These are phyloP conservation scores for Cladophialophora psammophila DNA, from an alignment of 2,329 filamentous ascomycete species.

Conservation along the genomic window DNA sequence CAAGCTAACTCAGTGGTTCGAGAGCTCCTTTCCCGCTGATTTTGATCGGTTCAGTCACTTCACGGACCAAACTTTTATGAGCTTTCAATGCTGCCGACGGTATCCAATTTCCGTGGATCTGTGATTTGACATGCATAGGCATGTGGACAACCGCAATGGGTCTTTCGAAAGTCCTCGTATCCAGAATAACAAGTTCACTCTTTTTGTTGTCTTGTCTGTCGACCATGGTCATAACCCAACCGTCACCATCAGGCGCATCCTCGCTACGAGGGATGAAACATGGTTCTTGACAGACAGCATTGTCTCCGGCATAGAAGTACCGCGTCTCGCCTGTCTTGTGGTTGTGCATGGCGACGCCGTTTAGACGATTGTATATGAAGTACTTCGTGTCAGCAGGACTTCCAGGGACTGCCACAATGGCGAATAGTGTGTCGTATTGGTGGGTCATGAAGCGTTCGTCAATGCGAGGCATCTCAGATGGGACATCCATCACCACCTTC, in stretches of 20 bases:
- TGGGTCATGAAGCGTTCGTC: slow-evolving; percentile 29
- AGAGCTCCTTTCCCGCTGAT: too few species aligned
- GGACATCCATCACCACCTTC: slow-evolving; percentile 18
- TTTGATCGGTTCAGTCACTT: too few species aligned
- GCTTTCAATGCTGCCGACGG: too few species aligned
- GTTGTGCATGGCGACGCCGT: slow-evolving; percentile 24
- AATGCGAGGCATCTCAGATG: slow-evolving; percentile 26
- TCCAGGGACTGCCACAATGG: slow-evolving; percentile 20
- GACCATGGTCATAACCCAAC: slow-evolving; percentile 24
- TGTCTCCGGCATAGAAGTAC: slow-evolving; percentile 24
- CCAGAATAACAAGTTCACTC: slow-evolving; percentile 44
- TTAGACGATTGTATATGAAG: slow-evolving; percentile 22
- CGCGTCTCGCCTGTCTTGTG: slow-evolving; percentile 12
- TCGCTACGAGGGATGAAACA: slow-evolving; percentile 24
- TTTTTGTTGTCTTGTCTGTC: neutral
- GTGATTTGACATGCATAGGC: slow-evolving; percentile 46
- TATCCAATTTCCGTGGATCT: slow-evolving; percentile 49
- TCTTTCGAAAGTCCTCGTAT: slow-evolving; percentile 49
- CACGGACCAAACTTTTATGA: too few species aligned
- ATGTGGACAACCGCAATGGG: slow-evolving; percentile 52
- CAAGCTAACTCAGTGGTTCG: too few species aligned
- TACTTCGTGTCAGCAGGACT: slow-evolving; percentile 3
- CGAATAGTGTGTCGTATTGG: slow-evolving; percentile 20
- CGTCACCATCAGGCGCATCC: slow-evolving; percentile 21
- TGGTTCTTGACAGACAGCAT: slow-evolving; percentile 20